phyloP scores from a whole-genome alignment of 257 asterid species.

The Scutellaria barbata region DNA sequence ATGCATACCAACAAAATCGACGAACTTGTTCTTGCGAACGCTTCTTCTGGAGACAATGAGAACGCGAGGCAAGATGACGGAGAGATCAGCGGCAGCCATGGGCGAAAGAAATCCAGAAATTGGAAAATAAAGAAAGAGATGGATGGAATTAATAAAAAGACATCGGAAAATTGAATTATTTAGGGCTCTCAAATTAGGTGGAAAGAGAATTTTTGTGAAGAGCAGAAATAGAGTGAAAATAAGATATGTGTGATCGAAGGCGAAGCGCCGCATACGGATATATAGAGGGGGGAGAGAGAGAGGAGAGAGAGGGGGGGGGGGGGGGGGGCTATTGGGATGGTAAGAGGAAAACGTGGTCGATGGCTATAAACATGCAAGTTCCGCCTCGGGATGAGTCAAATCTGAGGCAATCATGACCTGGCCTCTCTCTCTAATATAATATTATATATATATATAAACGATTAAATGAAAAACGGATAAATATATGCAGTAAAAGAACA shows the following conservation, averaged over 20 bases:
- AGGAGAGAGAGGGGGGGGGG: neutral
- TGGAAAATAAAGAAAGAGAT: neutral
- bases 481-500: neutral
- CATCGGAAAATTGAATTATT: neutral
- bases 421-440: neutral
- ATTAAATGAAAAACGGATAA: neutral
- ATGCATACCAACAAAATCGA: constrained; percentile 70
- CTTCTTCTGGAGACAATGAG: constrained; percentile 71
- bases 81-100: constrained; percentile 54
- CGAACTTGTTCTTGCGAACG: constrained; percentile 79
- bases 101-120: neutral
- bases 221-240: neutral
- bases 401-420: constrained; percentile 39
- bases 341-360: constrained; percentile 28
- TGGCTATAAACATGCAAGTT: neutral
- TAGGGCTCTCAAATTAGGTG: neutral
- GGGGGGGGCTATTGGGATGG: constrained; percentile 23
- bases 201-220: neutral
- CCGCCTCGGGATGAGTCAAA: constrained; percentile 32
- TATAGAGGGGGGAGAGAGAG: neutral
- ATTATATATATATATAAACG: too few relatives aligned
- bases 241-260: constrained; percentile 1
- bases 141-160: neutral
- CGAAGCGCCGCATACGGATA: constrained; percentile 37
- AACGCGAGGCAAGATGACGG: constrained; percentile 69